phyloP scores from a whole-genome alignment of 768 basidiomycete genomes.

The Termitomyces sp. region DNA sequence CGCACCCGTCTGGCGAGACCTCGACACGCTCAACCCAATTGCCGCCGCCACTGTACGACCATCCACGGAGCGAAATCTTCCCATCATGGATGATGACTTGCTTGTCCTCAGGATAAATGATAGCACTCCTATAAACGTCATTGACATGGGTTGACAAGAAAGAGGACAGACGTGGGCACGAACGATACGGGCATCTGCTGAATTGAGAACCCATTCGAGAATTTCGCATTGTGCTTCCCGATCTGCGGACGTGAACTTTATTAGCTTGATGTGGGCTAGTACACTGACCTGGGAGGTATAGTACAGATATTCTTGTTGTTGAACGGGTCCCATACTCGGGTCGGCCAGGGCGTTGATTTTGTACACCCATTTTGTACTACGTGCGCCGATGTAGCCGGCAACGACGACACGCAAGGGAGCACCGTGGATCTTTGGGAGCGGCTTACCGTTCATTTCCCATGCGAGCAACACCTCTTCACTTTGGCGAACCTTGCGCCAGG shows the following conservation, averaged over 20 bases:
- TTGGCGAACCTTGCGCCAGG: slow-evolving; percentile 39
- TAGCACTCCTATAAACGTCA: slow-evolving; percentile 34
- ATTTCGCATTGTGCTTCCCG: slow-evolving; percentile 47
- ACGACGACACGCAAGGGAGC: slow-evolving; percentile 45
- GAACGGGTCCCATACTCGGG: slow-evolving; percentile 46
- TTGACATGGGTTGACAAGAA: neutral
- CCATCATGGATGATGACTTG: slow-evolving; percentile 44
- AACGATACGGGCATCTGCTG: slow-evolving; percentile 55
- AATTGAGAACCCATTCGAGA: slow-evolving; percentile 52
- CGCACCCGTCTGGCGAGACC: slow-evolving; percentile 42
- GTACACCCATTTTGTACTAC: slow-evolving; percentile 50
- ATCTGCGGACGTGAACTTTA: slow-evolving; percentile 21
- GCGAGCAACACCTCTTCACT: slow-evolving; percentile 46
- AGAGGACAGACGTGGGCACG: slow-evolving; percentile 14
- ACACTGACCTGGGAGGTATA: slow-evolving; percentile 37
- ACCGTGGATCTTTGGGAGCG: slow-evolving; percentile 46
- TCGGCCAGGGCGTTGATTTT: slow-evolving; percentile 43
- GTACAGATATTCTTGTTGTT: slow-evolving; percentile 48
- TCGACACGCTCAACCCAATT: slow-evolving; percentile 56
- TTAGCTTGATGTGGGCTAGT: neutral
- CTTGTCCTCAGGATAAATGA: slow-evolving; percentile 38
- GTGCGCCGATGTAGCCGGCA: slow-evolving; percentile 48
- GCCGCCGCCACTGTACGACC: slow-evolving; percentile 41
- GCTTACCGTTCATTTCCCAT: slow-evolving; percentile 47
- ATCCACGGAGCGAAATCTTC: slow-evolving; percentile 34